Base-by-base conservation (phyloP, 106 monocot species). In the Apostasia shenzhenica region DNA sequence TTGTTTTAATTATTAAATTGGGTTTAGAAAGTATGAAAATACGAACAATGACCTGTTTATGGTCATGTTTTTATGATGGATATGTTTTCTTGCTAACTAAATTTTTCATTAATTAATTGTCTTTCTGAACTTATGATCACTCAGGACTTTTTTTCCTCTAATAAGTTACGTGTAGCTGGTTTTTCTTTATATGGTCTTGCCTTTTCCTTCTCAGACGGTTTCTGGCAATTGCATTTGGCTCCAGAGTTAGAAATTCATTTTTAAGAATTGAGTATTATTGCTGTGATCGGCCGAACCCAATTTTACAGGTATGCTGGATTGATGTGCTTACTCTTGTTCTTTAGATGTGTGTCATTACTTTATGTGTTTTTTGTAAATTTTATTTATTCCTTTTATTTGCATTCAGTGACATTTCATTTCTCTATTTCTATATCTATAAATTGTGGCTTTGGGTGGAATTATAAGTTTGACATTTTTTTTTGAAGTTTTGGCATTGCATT, bases 201-300 rank as follows among this genome's bases (percentile, higher is more conserved):
- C 66, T 40, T 66, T 72, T 41, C 8, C 46, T 41, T 67, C 76
- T 14, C 89, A 97, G 95, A 61, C 80, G 89, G 68, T 78, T 89
- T 56, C 80, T 97, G 10, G 72, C 41, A 0, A 47, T 68, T 68
- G 59, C 83, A 55, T 92, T 66, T 86, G 95, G 95, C 54, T 66
- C 82, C 2, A 86, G 79, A 78, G 95, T 75, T 49, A 88, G 75
- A 74, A 71, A 89, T 79, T 67, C 56, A 42, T 45, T 89, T 57
- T 74, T 89, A 26, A 48, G 66, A 44, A 77, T 89, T 70, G 95
- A 97, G 75, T 55, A 82, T 55, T 97, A 86, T 70, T 97, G 86
- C 69, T 97, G 95, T 74, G 89, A 87, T 40, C 81, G 89, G 59
- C 95, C 92, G 70, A 97, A 97, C 81, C 95, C 95, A 67, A 80